Evolutionary conservation across 345 rosid species (phyloP), one percentile per base, ranked within the genome.

Genomic region (Lepidium africanum): DNA sequence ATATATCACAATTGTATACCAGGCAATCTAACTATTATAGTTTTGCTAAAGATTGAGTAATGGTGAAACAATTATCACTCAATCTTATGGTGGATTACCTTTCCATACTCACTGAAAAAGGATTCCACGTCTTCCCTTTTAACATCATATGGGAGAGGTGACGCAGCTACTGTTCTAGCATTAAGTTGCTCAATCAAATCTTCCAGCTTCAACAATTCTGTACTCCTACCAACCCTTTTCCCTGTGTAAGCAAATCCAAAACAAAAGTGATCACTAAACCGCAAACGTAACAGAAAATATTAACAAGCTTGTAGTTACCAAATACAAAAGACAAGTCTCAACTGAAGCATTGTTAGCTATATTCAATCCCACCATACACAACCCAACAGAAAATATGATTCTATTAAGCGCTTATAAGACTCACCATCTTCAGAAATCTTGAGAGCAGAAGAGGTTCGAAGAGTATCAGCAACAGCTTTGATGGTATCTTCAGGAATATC

Each of bases 361-460:
- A 37, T 51, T 14, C 23, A 38, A 51, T 23, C 12, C 30, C 25
- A 66, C 1, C 30, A n/a, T 9, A 12, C 10, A 48, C 32, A 63
- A 48, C 3, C 8, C 30, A 67, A 16, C 0, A 73, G 9, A 10
- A 30, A 45, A 66, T 0, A 9, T 8, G 33, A 27, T 8, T 46
- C 9, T 4, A 9, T 3, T 17, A 63, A 12, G 3, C 6, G 10
- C 51, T 47, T 56, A 27, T 3, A 60, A 49, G 42, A 60, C 87
- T 72, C 7, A 93, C 98, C 98, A 70, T 93, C 98, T 42, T 90
- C 97, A 5, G 98, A 90, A 65, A 93, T 63, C 74, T 84, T 89
- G 66, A 94, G 87, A 66, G 84, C 77, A 49, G 83, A 38, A 19
- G 99, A 94, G 60, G 79, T 81, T 61, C 84, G 68, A 38, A 94